A percentile compares a stretch with the other conserved stretches of the same genome.
Conservation (phyloP, 1,284 basidiomycete species). For the Ceratobasidium sp. region DNA sequence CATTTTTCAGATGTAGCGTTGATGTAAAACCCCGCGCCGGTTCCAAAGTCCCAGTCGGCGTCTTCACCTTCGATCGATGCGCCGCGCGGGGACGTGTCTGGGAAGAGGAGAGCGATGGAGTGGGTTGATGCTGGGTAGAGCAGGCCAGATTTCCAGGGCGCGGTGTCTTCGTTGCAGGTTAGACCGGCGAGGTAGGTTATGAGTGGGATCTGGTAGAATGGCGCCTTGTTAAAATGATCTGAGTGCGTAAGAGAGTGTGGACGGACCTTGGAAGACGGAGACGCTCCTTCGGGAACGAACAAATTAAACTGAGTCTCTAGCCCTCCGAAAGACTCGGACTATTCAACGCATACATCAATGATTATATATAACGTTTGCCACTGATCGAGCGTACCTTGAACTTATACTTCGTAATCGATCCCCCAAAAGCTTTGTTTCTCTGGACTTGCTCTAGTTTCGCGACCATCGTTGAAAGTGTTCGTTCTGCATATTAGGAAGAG, state of each 20-base stretch:
- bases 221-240: too few relatives aligned
- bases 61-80: conserved; percentile 89
- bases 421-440: conserved; percentile 82
- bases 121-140: conserved; percentile 82
- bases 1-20: conserved; percentile 87
- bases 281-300: conserved; percentile 81
- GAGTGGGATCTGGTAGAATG: conserved; percentile 74
- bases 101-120: conserved; percentile 92
- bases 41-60: conserved; percentile 93
- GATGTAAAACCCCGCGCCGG: conserved; percentile 93
- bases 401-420: conserved; percentile 87
- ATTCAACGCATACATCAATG: background rate
- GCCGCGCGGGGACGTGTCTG: conserved; percentile 95
- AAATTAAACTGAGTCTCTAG: conserved; percentile 89
- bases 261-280: conserved; percentile 21
- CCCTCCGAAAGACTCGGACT: conserved; percentile 81
- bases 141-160: conserved; percentile 92
- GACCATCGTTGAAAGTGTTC: conserved; percentile 10
- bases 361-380: conserved; percentile 6
- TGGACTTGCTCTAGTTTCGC: conserved; percentile 64
- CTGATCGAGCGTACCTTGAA: conserved; percentile 81
- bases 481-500: background rate
- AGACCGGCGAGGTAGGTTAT: conserved; percentile 93
- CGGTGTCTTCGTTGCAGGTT: conserved; percentile 97
- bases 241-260: background rate